phyloP scores from a whole-genome alignment of 495 filamentous ascomycete species.

The Hyaloscypha variabilis region DNA sequence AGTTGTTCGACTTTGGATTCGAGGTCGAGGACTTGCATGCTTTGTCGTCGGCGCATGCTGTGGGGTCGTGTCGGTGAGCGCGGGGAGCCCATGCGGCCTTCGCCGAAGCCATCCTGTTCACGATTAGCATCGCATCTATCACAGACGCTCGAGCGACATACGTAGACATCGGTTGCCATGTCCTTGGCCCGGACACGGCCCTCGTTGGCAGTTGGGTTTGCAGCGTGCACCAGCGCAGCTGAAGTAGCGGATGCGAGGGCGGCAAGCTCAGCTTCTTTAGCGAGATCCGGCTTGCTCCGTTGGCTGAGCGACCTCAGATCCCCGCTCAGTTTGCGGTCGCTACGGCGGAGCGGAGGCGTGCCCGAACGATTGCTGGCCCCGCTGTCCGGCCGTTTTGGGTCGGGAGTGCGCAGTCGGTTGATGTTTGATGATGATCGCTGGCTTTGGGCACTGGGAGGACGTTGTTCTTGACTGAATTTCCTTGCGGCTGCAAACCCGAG shows the following conservation, averaged over 20 bases:
- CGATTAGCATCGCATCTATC: slow-evolving; percentile 10
- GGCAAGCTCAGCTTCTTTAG: slow-evolving; percentile 33
- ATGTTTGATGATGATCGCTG: slow-evolving; percentile 43
- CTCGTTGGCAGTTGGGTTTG: slow-evolving; percentile 81
- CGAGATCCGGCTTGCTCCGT: slow-evolving; percentile 35
- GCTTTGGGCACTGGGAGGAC: slow-evolving; percentile 26
- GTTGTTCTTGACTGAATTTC: slow-evolving; percentile 27
- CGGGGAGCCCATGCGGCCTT: slow-evolving; percentile 82
- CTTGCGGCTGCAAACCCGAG: slow-evolving; percentile 30
- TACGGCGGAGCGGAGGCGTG: slow-evolving; percentile 71
- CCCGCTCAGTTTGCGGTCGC: slow-evolving; percentile 74
- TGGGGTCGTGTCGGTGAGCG: slow-evolving; percentile 93
- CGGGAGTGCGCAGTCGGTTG: slow-evolving; percentile 58
- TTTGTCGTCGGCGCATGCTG: slow-evolving; percentile 92
- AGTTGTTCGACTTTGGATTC: slow-evolving; percentile 74
- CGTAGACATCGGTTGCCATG: slow-evolving; percentile 87
- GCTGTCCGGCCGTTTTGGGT: slow-evolving; percentile 61
- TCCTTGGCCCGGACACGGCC: slow-evolving; percentile 79
- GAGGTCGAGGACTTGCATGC: slow-evolving; percentile 93
- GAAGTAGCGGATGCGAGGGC: slow-evolving; percentile 17
- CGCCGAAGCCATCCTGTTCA: slow-evolving; percentile 87
- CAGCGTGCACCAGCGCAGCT: slow-evolving; percentile 56
- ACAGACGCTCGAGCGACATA: slow-evolving; percentile 54
- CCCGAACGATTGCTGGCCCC: slow-evolving; percentile 55
- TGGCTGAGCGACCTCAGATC: slow-evolving; percentile 77